Evolutionary conservation across 805 yeast species (phyloP), one percentile per base, ranked within the genome.

Genomic region (Candida railenensis): DNA sequence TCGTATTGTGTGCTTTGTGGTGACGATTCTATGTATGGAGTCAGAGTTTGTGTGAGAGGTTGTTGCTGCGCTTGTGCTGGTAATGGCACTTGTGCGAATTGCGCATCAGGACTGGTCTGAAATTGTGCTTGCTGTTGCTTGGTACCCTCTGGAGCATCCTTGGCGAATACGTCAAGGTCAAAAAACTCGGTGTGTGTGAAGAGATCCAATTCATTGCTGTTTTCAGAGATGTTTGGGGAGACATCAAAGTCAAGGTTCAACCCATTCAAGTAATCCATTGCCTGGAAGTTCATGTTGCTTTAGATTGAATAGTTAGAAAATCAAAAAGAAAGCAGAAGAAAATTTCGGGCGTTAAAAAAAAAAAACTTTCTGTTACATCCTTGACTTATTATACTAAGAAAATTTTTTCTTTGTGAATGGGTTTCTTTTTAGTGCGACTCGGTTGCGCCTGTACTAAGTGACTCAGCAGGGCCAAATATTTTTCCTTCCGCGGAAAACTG

Each of bases 131-230:
- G 42, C 42, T 44, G 34, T 21, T 37, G 40, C 44, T 48, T 53
- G 40, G 43, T 40, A 15, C 33, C 28, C 14, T 34, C 30, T 3
- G 49, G 43, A 33, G 53, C 56, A 16, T 44, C 48, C 42, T 59
- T 52, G 45, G 63, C 50, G 33, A 62, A 62, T 18, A 61, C 69
- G 50, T 70, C 74, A 54, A 69, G 66, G 52, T 67, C 68, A 45
- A 65, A 67, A 46, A 70, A 70, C 37, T 70, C 74, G n/a, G 65
- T 48, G 43, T 69, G 69, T 30, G 69, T 56, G 49, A 70, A 72
- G 34, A 70, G 56, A 44, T 69, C 74, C 59, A 72, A 67, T 52
- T 69, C 74, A 19, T 46, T 45, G 52, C 46, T 49, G 48, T 34
- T 44, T 18, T 30, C 42, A 34, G 48, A 56, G 38, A 54, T 53